Conservation (phyloP, 2,329 filamentous ascomycete genomes). For the Alternaria longipes region DNA sequence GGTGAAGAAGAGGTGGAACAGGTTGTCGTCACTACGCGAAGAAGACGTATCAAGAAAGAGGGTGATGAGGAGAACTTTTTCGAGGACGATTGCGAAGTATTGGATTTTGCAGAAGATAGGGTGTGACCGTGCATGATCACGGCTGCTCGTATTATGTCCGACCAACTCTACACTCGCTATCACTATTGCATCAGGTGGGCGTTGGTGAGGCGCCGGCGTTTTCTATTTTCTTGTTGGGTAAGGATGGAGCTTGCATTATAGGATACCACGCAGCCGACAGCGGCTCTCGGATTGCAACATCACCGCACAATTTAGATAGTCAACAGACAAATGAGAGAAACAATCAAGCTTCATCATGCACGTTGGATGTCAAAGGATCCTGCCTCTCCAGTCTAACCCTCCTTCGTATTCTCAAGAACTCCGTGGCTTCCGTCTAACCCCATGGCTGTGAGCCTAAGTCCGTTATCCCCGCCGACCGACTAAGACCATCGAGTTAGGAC, state of each 20-base stretch:
- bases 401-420: background rate
- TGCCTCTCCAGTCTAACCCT: background rate
- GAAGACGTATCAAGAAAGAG: conserved; percentile 65
- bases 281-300: conserved; percentile 8
- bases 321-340: background rate
- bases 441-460: background rate
- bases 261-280: conserved; percentile 12
- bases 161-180: background rate
- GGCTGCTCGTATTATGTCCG: background rate
- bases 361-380: background rate
- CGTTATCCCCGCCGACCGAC: background rate
- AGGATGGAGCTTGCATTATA: conserved; percentile 2
- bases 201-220: conserved; percentile 7
- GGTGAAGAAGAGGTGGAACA: conserved; percentile 72
- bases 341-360: background rate
- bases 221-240: background rate
- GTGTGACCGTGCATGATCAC: conserved; percentile 46
- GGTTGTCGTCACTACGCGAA: conserved; percentile 82
- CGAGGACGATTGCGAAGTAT: conserved; percentile 89
- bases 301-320: conserved; percentile 1
- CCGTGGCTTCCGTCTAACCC: background rate
- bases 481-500: background rate
- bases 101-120: conserved; percentile 78
- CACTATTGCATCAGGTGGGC: background rate
- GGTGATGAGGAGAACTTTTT: conserved; percentile 77